phyloP scores from a whole-genome alignment of 2,329 filamentous ascomycete species.

The Lasiodiplodia sp. region DNA sequence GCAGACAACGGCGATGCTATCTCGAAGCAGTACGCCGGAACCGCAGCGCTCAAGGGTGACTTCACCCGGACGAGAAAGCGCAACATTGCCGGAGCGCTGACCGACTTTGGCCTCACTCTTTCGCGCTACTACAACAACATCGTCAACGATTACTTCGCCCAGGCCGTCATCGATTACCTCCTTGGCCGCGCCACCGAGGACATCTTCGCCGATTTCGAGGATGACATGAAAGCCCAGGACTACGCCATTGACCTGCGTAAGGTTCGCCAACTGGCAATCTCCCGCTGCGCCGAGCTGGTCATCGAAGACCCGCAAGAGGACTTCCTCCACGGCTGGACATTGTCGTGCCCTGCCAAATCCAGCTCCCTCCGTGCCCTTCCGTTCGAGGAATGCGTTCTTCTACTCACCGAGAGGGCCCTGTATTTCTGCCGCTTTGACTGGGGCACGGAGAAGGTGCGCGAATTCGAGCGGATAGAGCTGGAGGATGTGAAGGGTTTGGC shows the following conservation, averaged over 20 bases:
- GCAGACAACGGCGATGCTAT: constrained; percentile 97
- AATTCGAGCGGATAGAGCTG: constrained; percentile 86
- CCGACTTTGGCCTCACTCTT: constrained; percentile 87
- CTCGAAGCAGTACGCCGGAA: constrained; percentile 94
- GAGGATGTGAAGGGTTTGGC: constrained; percentile 75
- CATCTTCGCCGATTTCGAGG: constrained; percentile 94
- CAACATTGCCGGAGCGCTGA: constrained; percentile 88
- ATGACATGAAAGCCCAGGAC: constrained; percentile 90
- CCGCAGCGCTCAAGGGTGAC: constrained; percentile 94
- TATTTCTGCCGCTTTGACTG: constrained; percentile 95
- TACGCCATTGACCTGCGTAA: constrained; percentile 86
- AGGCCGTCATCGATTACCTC: constrained; percentile 92
- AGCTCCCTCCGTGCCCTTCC: constrained; percentile 73
- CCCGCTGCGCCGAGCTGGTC: constrained; percentile 85
- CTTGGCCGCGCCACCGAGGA: constrained; percentile 84
- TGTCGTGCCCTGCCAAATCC: constrained; percentile 76
- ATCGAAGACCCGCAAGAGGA: constrained; percentile 80
- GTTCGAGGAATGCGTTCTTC: constrained; percentile 86
- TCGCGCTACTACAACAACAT: constrained; percentile 85
- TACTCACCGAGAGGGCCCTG: constrained; percentile 83
- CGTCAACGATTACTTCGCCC: constrained; percentile 96
- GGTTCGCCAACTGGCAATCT: constrained; percentile 87
- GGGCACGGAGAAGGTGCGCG: constrained; percentile 91
- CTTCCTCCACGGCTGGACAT: constrained; percentile 86
- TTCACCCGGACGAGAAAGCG: constrained; percentile 91